Percentiles rank a stretch among this genome's conserved stretches.
Evolutionary conservation across 139 green algal species (phyloP).

Genomic region (Chlamydomonas sp.): DNA sequence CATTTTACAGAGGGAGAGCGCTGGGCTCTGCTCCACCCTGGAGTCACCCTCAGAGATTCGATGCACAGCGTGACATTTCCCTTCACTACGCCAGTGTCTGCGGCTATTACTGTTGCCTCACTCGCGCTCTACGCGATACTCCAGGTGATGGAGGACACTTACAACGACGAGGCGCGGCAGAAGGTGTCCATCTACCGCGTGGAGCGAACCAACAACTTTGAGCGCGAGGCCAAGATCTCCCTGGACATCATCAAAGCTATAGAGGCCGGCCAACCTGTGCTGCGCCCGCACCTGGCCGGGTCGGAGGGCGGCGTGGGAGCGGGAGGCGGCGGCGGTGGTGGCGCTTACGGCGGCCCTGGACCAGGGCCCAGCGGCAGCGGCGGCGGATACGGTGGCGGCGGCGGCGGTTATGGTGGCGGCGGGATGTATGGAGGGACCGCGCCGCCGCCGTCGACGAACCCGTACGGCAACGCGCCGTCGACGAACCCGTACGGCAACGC

Average conservation of each 20-base stretch:
- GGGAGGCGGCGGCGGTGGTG: background rate
- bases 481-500: too few relatives aligned
- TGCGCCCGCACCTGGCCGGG: background rate
- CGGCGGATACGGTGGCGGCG: background rate
- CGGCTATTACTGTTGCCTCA: constrained; percentile 13
- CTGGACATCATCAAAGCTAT: constrained; percentile 24
- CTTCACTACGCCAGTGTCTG: too few relatives aligned
- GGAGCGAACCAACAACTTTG: constrained; percentile 30
- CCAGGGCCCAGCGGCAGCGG: too few relatives aligned
- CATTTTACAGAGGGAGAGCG: too few relatives aligned
- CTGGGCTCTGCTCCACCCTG: background rate
- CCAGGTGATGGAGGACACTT: constrained; percentile 87
- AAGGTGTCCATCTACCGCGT: constrained; percentile 64
- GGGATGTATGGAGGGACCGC: constrained; percentile 5
- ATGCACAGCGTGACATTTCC: too few relatives aligned
- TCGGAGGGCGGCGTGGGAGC: background rate
- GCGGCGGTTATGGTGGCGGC: background rate
- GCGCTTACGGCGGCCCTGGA: background rate
- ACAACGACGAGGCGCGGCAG: constrained; percentile 88
- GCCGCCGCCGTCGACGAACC: constrained; percentile 3
- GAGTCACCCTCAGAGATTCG: too few relatives aligned
- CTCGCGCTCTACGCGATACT: constrained; percentile 57
- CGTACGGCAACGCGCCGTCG: constrained; percentile 9
- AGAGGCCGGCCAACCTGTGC: constrained; percentile 14
- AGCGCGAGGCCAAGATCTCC: constrained; percentile 39